Conservation (phyloP, 2,329 filamentous ascomycete genomes). For the Zymoseptoria ardabiliae region DNA sequence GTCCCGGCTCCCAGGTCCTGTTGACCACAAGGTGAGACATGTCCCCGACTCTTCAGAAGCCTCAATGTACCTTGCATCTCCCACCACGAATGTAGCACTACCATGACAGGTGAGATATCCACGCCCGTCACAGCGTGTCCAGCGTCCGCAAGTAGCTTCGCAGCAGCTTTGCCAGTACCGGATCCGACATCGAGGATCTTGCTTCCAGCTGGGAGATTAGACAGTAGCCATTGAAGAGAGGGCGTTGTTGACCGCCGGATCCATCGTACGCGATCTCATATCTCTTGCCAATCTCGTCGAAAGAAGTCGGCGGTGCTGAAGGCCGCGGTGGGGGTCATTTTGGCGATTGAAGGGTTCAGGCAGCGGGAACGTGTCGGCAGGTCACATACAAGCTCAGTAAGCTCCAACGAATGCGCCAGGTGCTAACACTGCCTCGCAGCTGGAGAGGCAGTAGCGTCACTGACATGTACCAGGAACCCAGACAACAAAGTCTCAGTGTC, state of each 20-base stretch:
- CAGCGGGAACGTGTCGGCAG: no score
- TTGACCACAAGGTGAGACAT: no score
- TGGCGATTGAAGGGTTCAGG: background rate
- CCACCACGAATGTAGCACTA: conserved; percentile 10
- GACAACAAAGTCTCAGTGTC: no score
- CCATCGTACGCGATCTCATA: conserved; percentile 6
- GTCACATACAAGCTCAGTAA: no score
- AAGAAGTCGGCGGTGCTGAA: conserved; percentile 1
- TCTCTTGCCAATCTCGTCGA: conserved; percentile 4
- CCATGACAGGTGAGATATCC: conserved; percentile 28
- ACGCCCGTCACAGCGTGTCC: conserved; percentile 25
- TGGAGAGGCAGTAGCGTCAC: no score
- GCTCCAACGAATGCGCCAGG: no score
- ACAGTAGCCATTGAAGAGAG: conserved; percentile 9
- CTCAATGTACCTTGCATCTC: background rate
- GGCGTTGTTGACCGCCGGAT: background rate
- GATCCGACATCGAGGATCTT: conserved; percentile 28
- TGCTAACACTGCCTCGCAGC: no score
- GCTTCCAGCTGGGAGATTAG: conserved; percentile 7
- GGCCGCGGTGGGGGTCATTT: background rate
- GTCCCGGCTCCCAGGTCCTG: conserved; percentile 9
- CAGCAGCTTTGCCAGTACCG: conserved; percentile 28
- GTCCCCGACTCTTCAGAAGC: no score
- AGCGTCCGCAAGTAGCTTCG: conserved; percentile 22
- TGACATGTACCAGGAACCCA: no score